Evolutionary conservation across 768 basidiomycete genomes (phyloP), one percentile per base, ranked within the genome.

Genomic region (Amanita rimosa): DNA sequence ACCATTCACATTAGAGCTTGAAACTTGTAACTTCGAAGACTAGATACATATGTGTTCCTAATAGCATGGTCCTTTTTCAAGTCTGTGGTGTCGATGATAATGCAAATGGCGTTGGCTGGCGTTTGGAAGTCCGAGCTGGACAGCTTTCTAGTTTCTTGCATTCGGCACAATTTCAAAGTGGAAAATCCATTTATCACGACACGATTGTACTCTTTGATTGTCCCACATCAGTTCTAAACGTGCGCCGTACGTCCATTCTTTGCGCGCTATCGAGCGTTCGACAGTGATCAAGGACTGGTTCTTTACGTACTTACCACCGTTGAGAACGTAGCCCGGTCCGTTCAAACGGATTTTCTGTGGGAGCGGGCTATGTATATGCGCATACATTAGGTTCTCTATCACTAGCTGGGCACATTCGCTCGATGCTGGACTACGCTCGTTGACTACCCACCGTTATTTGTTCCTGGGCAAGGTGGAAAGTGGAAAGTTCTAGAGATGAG

Each of bases 341-440:
- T 26, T 31, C 24, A 49, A 34, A n/a, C 34, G 16, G 6, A 49
- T 40, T 31, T 42, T 17, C 31, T 26, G 31, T 6, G 48, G 48
- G 14, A 49, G 34, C 21, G 40, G 29, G 10, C 22, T 49, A 41
- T 49, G 39, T 49, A 35, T 49, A 49, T 49, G 48, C 48, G 48
- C 41, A 24, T 21, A 21, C 13, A 49, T 36, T 21, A 49, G 24
- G 19, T 34, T 34, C 19, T 42, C 33, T 1, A 49, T 24, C 34
- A 22, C 41, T 43, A 43, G 48, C 48, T 49, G 40, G 14, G 22
- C 7, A 6, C 11, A 7, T 19, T 33, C 17, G 10, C 16, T 39
- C 16, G 22, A 22, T 2, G 24, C 16, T 38, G 11, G 16, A 14
- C 4, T 13, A 27, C 10, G 21, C 19, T 19, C 1, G 29, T 17